Percentiles rank a stretch among this genome's conserved stretches.
Conservation (phyloP, 2,329 filamentous ascomycete genomes). For the Xylariaceae sp. region DNA sequence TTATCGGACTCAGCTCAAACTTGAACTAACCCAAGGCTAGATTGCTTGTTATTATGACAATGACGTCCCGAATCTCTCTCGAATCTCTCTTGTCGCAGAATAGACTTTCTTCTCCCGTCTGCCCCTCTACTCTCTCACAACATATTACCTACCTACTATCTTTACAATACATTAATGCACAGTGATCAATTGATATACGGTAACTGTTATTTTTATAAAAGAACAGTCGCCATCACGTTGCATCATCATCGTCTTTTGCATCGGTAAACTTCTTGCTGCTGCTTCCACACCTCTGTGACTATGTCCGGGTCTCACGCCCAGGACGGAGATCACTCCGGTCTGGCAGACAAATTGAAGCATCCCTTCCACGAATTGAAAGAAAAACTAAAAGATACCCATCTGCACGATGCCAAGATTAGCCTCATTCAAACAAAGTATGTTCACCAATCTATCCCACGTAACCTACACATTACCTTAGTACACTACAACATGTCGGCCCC, state of each 20-base stretch:
- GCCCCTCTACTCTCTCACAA: not conserved
- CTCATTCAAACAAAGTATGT: slow-evolving; percentile 65
- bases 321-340: slow-evolving; percentile 37
- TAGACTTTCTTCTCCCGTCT: too few relatives aligned
- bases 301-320: slow-evolving; percentile 32
- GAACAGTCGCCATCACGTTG: too few relatives aligned
- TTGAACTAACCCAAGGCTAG: not conserved
- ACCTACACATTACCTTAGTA: too few relatives aligned
- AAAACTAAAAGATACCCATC: slow-evolving; percentile 59
- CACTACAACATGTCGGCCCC: too few relatives aligned
- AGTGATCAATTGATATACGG: too few relatives aligned
- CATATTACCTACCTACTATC: too few relatives aligned
- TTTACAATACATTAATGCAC: too few relatives aligned
- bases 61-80: not conserved
- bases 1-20: too few relatives aligned
- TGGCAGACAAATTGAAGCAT: slow-evolving; percentile 57
- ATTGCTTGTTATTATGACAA: not conserved
- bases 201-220: too few relatives aligned
- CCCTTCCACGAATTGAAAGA: slow-evolving; percentile 56
- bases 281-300: not conserved
- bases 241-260: not conserved
- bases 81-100: too few relatives aligned
- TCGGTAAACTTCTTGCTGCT: too few relatives aligned
- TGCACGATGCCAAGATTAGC: slow-evolving; percentile 64
- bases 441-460: not conserved